Base-by-base conservation (phyloP, 2,329 filamentous ascomycete genomes). In the Gremmenia infestans region DNA sequence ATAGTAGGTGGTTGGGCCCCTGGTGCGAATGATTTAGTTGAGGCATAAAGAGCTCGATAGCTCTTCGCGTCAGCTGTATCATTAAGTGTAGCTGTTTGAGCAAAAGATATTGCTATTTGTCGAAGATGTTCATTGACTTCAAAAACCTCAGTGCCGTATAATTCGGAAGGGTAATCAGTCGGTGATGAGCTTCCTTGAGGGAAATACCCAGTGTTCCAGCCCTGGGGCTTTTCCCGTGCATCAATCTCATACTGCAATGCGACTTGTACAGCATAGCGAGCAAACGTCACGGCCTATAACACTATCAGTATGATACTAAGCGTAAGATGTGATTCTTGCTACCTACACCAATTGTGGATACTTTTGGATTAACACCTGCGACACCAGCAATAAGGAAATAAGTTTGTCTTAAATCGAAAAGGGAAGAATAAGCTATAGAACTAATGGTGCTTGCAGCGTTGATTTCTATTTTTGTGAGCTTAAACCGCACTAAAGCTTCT, bases 211-310 rank as follows among this genome's bases (percentile, higher is more conserved):
- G 85, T 87, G 0, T 77, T 73, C 70, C 79, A 88, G 68, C 83
- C 83, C 3, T 66, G 65, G 0, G 85, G 84, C 36, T 88, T 79
- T 60, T 89, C 86, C 35, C 87, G 80, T 1, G 80, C 72, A 63
- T 90, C 87, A 58, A 91, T 81, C 70, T 91, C 87, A 61, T 89
- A 88, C 69, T 91, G 87, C 54, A 90, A 73, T 0, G 83, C 86
- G 2, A 89, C 85, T 65, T 91, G 87, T 3, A 91, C 79, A 0
- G 86, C 81, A 66, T 83, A 91, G 11, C 80, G 78, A 32, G 83
- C 80, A 49, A 91, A 81, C 0, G 85, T 83, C 0, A 88, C 86
- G 37, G 80, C 28, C 28, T 32, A 32, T 12, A 32, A 32, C 12
- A 12, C 28, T 11, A 32, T 32, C 28, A 32, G 28, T 32, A 4